phyloP scores from a whole-genome alignment of 805 yeast genomes.

The Lipomyces kockii region DNA sequence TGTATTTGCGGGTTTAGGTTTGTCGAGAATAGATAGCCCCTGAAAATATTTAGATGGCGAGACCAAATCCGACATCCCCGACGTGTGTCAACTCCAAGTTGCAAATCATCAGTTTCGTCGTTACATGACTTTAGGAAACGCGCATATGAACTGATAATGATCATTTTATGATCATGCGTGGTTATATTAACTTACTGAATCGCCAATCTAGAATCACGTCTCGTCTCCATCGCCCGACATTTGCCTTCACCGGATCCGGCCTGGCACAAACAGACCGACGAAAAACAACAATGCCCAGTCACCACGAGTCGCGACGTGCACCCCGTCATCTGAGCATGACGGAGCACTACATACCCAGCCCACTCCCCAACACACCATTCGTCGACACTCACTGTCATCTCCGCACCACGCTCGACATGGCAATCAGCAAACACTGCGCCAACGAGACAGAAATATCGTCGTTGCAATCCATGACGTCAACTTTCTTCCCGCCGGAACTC shows the following conservation, averaged over 20 bases:
- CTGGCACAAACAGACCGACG: neutral
- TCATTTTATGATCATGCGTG: neutral
- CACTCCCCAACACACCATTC: neutral
- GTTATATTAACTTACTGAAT: neutral
- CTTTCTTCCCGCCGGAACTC: slow-evolving; percentile 22
- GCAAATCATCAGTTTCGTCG: too few species aligned
- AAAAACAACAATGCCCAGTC: neutral
- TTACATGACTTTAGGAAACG: neutral
- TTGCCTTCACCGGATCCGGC: neutral
- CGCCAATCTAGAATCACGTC: neutral
- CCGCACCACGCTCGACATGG: slow-evolving; percentile 26
- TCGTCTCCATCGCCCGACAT: neutral
- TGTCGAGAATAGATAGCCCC: neutral
- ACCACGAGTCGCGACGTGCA: neutral
- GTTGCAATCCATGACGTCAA: slow-evolving; percentile 5
- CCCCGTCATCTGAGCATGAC: slow-evolving; percentile 2
- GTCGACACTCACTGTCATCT: slow-evolving; percentile 34
- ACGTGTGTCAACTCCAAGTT: too few species aligned
- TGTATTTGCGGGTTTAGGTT: neutral
- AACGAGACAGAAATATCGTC: neutral
- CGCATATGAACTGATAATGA: neutral
- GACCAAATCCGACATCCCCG: too few species aligned
- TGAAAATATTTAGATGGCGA: neutral
- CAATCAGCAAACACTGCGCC: slow-evolving; percentile 18
- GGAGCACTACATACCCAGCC: slow-evolving; percentile 17